Evolutionary conservation across 768 basidiomycete species (phyloP).

Genomic region (Termitomyces eurrhizus): DNA sequence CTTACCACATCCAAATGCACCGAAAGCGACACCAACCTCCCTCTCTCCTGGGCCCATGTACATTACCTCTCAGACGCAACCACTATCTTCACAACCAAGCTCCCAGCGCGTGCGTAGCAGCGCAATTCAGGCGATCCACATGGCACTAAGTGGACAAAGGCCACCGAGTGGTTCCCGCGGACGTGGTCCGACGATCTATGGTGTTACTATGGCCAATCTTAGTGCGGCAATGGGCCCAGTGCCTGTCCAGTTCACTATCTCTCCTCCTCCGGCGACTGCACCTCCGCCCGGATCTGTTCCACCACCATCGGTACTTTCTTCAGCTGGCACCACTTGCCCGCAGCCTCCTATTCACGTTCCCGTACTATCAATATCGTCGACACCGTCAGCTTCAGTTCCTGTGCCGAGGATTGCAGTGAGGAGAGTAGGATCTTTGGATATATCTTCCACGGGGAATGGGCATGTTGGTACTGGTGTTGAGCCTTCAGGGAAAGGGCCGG

Average conservation of each 20-base stretch:
- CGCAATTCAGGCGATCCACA: constrained; percentile 23
- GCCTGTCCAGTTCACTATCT: constrained; percentile 54
- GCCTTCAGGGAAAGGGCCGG: constrained; percentile 4
- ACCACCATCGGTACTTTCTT: constrained; percentile 6
- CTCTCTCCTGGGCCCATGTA: constrained; percentile 48
- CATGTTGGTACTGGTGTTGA: background rate
- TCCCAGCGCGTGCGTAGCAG: constrained; percentile 11
- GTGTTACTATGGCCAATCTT: constrained; percentile 50
- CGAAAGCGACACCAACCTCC: constrained; percentile 30
- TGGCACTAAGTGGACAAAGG: constrained; percentile 22
- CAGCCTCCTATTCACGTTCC: background rate
- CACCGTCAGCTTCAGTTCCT: background rate
- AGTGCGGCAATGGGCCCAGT: constrained; percentile 49
- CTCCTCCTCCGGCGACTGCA: constrained; percentile 34
- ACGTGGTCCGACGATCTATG: constrained; percentile 57
- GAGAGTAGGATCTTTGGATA: constrained; percentile 9
- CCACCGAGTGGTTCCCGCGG: background rate
- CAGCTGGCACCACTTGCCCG: background rate
- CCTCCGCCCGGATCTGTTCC: constrained; percentile 12
- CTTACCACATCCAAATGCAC: constrained; percentile 44
- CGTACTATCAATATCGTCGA: background rate
- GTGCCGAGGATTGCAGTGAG: constrained; percentile 3
- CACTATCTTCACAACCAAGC: constrained; percentile 11
- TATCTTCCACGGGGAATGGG: background rate
- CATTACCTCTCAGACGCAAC: constrained; percentile 23